Conservation (phyloP, 108 stramenopile species). For the Cylindrotheca fusiformis region DNA sequence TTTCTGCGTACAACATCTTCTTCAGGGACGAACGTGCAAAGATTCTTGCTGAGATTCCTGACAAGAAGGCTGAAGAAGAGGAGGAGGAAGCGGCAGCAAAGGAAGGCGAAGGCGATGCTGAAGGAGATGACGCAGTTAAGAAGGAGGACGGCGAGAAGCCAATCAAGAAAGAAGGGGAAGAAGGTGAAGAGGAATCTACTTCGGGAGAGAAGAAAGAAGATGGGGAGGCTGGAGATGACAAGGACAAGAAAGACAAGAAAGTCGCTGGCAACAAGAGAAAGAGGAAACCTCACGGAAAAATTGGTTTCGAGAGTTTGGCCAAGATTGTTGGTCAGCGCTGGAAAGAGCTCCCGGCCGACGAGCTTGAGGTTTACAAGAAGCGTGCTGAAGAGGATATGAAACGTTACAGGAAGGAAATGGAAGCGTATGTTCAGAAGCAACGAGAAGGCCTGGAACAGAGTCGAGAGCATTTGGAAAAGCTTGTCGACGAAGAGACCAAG, state of each 20-base stretch:
- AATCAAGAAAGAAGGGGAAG: constrained; percentile 16
- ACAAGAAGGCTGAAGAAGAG: constrained; percentile 33
- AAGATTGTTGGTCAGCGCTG: constrained; percentile 50
- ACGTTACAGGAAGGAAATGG: constrained; percentile 50
- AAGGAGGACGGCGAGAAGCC: constrained; percentile 4
- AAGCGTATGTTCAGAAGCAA: constrained; percentile 44
- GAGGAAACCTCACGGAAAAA: constrained; percentile 35
- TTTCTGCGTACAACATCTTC: constrained; percentile 54
- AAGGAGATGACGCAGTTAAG: constrained; percentile 19
- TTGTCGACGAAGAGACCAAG: constrained; percentile 38
- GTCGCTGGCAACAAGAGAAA: constrained; percentile 32
- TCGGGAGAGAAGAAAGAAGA: constrained; percentile 20
- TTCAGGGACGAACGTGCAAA: constrained; percentile 52
- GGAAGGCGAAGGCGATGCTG: constrained; percentile 23
- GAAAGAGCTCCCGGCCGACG: constrained; percentile 45
- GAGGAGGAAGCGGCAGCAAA: constrained; percentile 28
- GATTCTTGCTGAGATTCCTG: constrained; percentile 39
- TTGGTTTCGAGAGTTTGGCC: constrained; percentile 56
- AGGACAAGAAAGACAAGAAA: constrained; percentile 18
- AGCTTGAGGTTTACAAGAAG: constrained; percentile 43
- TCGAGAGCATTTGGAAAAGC: constrained; percentile 38
- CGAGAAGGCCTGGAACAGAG: constrained; percentile 45
- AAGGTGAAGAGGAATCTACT: not conserved
- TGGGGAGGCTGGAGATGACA: constrained; percentile 16
- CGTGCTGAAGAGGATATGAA: constrained; percentile 47